These are phyloP conservation scores for Alternaria consortialis DNA, from an alignment of 2,329 filamentous ascomycete genomes.

Conservation along the genomic window DNA sequence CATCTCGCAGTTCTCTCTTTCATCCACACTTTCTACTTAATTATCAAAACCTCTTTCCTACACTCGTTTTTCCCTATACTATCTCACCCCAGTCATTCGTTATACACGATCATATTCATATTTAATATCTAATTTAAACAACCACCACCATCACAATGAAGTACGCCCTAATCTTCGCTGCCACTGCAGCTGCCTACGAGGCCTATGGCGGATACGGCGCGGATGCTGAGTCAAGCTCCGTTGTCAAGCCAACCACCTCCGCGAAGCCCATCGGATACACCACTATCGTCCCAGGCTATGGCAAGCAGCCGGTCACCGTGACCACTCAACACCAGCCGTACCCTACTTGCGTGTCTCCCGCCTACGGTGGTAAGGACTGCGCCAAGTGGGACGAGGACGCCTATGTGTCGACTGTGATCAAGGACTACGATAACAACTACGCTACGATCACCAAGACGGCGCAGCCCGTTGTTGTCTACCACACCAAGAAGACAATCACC, in stretches of 20 bases:
- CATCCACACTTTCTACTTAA: constrained; percentile 31
- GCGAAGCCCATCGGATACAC: constrained; percentile 34
- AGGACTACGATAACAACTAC: constrained; percentile 36
- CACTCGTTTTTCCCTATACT: constrained; percentile 18
- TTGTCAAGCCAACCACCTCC: constrained; percentile 21
- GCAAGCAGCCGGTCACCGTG: constrained; percentile 39
- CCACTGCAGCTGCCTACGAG: constrained; percentile 34
- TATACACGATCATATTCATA: constrained; percentile 20
- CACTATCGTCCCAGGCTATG: constrained; percentile 40
- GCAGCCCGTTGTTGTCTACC: constrained; percentile 39
- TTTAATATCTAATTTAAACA: constrained; percentile 21
- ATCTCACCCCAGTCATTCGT: constrained; percentile 41
- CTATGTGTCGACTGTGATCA: constrained; percentile 41
- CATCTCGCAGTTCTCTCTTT: constrained; percentile 6
- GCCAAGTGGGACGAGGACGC: constrained; percentile 34
- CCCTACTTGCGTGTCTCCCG: constrained; percentile 38
- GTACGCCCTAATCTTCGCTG: constrained; percentile 39
- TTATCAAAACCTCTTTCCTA: constrained; percentile 25
- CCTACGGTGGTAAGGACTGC: constrained; percentile 26
- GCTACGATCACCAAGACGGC: constrained; percentile 39
- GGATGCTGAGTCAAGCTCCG: constrained; percentile 18
- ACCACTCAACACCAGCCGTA: constrained; percentile 45
- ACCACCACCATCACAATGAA: constrained; percentile 28
- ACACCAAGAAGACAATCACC: constrained; percentile 39
- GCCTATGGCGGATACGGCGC: constrained; percentile 26